Evolutionary conservation across 768 basidiomycete genomes (phyloP), one percentile per base, ranked within the genome.

Genomic region (Russula vinacea): DNA sequence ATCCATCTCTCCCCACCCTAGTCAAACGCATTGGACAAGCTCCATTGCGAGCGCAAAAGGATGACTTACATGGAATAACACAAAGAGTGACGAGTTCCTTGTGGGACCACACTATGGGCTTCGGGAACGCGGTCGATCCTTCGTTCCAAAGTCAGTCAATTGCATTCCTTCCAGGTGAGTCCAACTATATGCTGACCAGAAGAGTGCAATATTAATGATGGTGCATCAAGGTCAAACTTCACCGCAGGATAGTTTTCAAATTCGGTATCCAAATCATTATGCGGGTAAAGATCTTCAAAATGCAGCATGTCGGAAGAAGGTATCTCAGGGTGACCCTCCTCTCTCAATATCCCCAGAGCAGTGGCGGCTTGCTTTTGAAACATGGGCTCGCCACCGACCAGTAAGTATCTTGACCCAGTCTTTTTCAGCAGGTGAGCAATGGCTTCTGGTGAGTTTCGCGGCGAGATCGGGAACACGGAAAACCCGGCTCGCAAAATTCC

Each of bases 371-470:
- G 62, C 26, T 58, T 61, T 49, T 65, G 62, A 17, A 68, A 57
- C 42, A 62, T 64, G 26, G 69, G 67, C 22, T 73, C 71, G 7
- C 57, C 45, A 22, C 67, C 62, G 2, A 67, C 64, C 56, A 80
- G 70, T 37, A 80, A 64, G 50, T 74, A 72, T 1, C 66, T 65
- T 9, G 71, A 53, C 10, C 70, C 70, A 16, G 76, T 76, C 53
- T 72, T 68, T 14, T 60, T 58, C 29, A 72, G 58, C 1, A 72
- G 65, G 29, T 72, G 71, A 9, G 71, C 71, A 35, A 72, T 50
- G 0, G 82, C 83, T 2, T 76, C 74, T 0, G 78, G 71, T 0
- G 81, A 80, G 69, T 81, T 83, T 62, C 78, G 67, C 0, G 77
- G 70, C 0, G 77, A 78, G 19, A 76, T 72, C 10, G 71, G 74